These are phyloP conservation scores for Lachnellula hyalina DNA, from an alignment of 2,329 filamentous ascomycete species.

Conservation along the genomic window DNA sequence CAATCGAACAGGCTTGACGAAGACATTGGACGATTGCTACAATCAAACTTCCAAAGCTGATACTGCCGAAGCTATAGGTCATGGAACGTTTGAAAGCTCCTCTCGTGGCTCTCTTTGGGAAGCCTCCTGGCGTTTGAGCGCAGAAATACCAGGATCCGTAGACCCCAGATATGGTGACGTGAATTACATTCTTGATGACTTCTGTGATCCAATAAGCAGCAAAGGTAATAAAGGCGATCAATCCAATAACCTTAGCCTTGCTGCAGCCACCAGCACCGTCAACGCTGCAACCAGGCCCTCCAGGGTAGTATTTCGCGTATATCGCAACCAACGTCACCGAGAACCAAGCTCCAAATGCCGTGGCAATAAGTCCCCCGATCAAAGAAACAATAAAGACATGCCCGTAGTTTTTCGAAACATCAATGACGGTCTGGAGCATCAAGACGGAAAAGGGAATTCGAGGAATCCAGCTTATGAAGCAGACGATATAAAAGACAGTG, in stretches of 20 bases:
- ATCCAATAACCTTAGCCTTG: constrained; percentile 70
- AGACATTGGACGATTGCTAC: constrained; percentile 84
- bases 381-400: constrained; percentile 83
- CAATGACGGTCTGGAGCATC: constrained; percentile 81
- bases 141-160: constrained; percentile 95
- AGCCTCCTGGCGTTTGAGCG: constrained; percentile 51
- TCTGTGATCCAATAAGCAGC: constrained; percentile 92
- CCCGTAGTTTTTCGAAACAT: constrained; percentile 76
- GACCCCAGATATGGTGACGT: constrained; percentile 79
- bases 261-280: constrained; percentile 53
- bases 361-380: constrained; percentile 71
- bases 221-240: constrained; percentile 84
- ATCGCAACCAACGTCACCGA: constrained; percentile 80
- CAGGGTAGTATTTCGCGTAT: constrained; percentile 77
- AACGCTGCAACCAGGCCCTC: constrained; percentile 39
- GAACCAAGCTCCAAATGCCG: constrained; percentile 79
- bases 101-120: constrained; percentile 73
- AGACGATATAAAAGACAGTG: constrained; percentile 70
- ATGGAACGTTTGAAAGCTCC: constrained; percentile 76
- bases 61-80: constrained; percentile 90
- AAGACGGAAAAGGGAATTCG: constrained; percentile 87
- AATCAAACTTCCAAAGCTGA: constrained; percentile 78
- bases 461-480: constrained; percentile 83
- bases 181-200: constrained; percentile 89
- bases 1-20: constrained; percentile 76